These are phyloP conservation scores for Pyricularia grisea DNA, from an alignment of 2,329 filamentous ascomycete genomes.

Conservation along the genomic window DNA sequence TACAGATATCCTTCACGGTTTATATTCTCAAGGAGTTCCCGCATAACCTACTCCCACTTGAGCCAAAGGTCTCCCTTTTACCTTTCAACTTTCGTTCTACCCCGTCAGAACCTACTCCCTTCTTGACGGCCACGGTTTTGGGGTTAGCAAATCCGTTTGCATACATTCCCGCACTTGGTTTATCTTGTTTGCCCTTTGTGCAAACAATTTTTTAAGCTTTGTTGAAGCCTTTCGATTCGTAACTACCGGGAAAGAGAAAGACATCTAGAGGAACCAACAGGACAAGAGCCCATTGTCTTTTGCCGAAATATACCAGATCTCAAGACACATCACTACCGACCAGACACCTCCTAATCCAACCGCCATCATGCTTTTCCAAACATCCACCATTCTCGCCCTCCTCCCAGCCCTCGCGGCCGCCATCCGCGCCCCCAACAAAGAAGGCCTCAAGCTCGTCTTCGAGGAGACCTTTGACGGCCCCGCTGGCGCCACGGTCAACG, in stretches of 20 bases:
- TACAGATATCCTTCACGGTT: background rate
- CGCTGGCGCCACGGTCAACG: conserved; percentile 26
- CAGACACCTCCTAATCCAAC: background rate
- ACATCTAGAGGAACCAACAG: background rate
- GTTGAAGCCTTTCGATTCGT: background rate
- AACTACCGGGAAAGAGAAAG: background rate
- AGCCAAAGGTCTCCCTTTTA: background rate
- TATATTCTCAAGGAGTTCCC: background rate
- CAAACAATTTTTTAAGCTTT: background rate
- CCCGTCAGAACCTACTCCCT: background rate
- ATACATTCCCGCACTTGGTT: background rate
- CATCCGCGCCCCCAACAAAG: conserved; percentile 22
- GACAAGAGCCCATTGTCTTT: background rate
- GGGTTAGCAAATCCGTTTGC: background rate
- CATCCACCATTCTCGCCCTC: conserved; percentile 5
- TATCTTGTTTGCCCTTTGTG: background rate
- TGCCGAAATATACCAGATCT: background rate
- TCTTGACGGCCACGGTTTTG: background rate
- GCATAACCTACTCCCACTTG: background rate
- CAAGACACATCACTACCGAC: background rate
- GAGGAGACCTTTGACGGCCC: conserved; percentile 33
- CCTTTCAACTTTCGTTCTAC: background rate
- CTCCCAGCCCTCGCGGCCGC: conserved; percentile 20
- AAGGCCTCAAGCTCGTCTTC: conserved; percentile 33
- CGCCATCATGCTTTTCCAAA: background rate